Evolutionary conservation across 768 basidiomycete species (phyloP).

Genomic region (Lactarius hatsudake): DNA sequence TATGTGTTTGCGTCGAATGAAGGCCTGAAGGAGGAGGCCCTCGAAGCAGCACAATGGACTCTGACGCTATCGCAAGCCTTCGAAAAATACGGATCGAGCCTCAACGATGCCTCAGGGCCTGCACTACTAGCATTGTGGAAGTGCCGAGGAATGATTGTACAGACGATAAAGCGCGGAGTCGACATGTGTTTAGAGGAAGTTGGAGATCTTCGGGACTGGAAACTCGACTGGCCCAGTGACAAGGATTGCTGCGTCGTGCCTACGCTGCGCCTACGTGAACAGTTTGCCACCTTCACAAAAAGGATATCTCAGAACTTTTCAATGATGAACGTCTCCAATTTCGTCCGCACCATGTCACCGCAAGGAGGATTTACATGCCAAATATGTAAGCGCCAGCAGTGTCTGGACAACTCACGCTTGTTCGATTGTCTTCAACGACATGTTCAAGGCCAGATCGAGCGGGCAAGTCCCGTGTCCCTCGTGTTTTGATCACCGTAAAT

Average conservation of each 20-base stretch:
- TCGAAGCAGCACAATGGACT: slow-evolving; percentile 7
- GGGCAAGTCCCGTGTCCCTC: not conserved
- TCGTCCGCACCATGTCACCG: not conserved
- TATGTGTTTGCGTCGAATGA: slow-evolving; percentile 6
- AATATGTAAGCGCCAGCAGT: not conserved
- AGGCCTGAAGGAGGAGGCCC: slow-evolving; percentile 6
- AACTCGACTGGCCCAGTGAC: not conserved
- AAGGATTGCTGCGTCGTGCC: not conserved
- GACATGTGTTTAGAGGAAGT: slow-evolving; percentile 2
- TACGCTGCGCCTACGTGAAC: not conserved
- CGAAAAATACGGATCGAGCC: not conserved
- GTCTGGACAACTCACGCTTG: not conserved
- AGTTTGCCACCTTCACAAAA: not conserved
- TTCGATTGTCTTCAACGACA: slow-evolving; percentile 4
- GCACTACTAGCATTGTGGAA: slow-evolving; percentile 10
- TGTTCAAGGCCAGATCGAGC: not conserved
- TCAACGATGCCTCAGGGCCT: slow-evolving; percentile 7
- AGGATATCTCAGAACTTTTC: not conserved
- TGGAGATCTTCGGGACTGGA: slow-evolving; percentile 4
- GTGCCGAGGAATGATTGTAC: not conserved
- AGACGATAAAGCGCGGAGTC: not conserved
- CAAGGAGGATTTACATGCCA: not conserved
- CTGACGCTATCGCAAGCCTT: slow-evolving; percentile 1
- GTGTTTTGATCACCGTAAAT: no score
- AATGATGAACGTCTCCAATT: not conserved